Evolutionary conservation across 352 stramenopile genomes (phyloP), one percentile per base, ranked within the genome.

Genomic region (Phytophthora aleatoria): DNA sequence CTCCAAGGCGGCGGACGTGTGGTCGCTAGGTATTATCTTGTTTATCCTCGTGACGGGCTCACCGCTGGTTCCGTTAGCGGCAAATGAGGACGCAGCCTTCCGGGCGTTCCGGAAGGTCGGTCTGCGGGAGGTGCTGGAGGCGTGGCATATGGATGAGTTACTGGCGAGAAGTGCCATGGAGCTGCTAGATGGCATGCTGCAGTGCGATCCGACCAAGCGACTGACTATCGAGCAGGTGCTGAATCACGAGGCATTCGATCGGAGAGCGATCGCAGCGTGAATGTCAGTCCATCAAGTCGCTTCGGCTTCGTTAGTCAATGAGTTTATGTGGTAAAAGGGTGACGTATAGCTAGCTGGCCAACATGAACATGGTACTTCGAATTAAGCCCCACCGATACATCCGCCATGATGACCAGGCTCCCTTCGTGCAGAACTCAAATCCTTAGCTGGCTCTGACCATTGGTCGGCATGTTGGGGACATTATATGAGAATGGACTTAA

Each of bases 21-120:
- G 77, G 77, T 87, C 77, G 5, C 57, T 85, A 2, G 74, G 77
- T 11, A 77, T 88, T 50, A 58, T 85, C 52, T 47, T 86, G n/a
- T 84, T 81, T 45, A 73, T 83, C 33, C 59, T 84, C 11, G 57
- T 84, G 13, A 78, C 71, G 13, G 79, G 79, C 3, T 80, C 76
- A 5, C 75, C 73, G 38, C 61, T 80, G 8, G 52, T 79, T 2
- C 55, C 63, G 7, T 38, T 80, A n/a, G 74, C 74, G 5, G 67
- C 58, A 10, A 36, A 63, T 7, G 44, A 69, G 49, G 33, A 55
- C 31, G 31, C 38, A 15, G 49, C 49, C 12, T 55, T 43, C 33
- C 31, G 31, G 3, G 49, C n/a, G 33, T 38, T 55, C 28, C 30
- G 16, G n/a, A 55, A 27, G 8, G 49, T 55, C 16, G 49, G 49